Conservation (phyloP, 2,329 filamentous ascomycete genomes). For the Penicillium glabrum region DNA sequence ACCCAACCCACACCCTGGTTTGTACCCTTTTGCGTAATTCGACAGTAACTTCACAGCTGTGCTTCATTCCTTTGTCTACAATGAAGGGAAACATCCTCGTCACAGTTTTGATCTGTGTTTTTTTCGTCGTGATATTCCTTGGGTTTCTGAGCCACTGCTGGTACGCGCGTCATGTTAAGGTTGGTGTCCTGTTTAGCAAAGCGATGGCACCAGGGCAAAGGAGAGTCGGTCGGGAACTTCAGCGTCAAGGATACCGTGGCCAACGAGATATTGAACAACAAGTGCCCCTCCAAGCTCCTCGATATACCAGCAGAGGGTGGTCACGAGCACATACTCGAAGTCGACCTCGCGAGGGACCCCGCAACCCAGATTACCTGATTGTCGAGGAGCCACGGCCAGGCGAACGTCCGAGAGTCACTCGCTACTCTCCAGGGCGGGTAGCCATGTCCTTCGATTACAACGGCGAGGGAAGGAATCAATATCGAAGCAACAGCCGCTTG, state of each 20-base stretch:
- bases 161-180: conserved; percentile 3
- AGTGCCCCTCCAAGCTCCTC: neutral
- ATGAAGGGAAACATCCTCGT: conserved; percentile 19
- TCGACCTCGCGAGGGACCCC: neutral
- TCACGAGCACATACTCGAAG: neutral
- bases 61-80: neutral
- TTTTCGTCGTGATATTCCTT: neutral
- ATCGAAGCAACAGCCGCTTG: no score
- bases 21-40: neutral
- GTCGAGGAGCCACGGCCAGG: neutral
- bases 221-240: neutral
- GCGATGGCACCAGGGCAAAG: neutral
- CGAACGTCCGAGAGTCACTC: neutral
- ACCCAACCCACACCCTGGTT: neutral
- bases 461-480: no score
- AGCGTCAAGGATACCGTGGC: neutral
- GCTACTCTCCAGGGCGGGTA: neutral
- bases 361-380: neutral
- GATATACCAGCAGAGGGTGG: neutral
- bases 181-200: neutral
- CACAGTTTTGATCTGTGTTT: conserved; percentile 9
- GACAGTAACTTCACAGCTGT: neutral
- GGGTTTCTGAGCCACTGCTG: conserved; percentile 8
- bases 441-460: no score
- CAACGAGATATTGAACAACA: neutral